A percentile compares a stretch with the other conserved stretches of the same genome.
These are phyloP conservation scores for Neodidymelliopsis sp. DNA, from an alignment of 2,329 filamentous ascomycete genomes.

Conservation along the genomic window DNA sequence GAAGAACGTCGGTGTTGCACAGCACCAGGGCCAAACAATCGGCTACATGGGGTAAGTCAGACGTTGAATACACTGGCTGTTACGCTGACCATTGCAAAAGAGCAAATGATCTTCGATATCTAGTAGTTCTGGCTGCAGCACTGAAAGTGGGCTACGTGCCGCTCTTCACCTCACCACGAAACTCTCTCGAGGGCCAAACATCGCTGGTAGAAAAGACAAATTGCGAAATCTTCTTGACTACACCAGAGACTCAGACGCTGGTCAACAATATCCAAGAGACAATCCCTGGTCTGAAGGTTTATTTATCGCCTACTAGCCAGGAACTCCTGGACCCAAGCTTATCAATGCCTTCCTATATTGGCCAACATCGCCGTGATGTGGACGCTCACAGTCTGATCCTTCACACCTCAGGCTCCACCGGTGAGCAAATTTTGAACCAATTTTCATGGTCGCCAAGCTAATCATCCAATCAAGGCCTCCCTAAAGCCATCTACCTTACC, in stretches of 20 bases:
- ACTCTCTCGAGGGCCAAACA: constrained; percentile 9
- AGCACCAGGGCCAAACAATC: constrained; percentile 12
- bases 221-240: constrained; percentile 10
- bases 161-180: constrained; percentile 10
- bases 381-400: constrained; percentile 1
- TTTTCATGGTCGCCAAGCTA: neutral
- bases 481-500: constrained; percentile 11
- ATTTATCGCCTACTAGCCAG: neutral
- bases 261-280: neutral
- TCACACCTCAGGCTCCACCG: constrained; percentile 15
- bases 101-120: constrained; percentile 14
- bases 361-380: neutral
- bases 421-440: neutral
- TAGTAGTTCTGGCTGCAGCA: constrained; percentile 4
- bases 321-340: constrained; percentile 5
- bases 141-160: constrained; percentile 12
- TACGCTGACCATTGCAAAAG: neutral
- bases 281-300: neutral
- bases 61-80: too few species aligned
- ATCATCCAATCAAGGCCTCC: neutral
- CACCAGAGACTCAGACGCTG: neutral
- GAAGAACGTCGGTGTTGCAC: neutral
- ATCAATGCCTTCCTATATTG: neutral
- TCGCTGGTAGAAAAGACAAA: constrained; percentile 8
- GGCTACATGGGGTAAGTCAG: constrained; percentile 12